Conservation (phyloP, 1,284 basidiomycete genomes). For the Thecaphora frezii region DNA sequence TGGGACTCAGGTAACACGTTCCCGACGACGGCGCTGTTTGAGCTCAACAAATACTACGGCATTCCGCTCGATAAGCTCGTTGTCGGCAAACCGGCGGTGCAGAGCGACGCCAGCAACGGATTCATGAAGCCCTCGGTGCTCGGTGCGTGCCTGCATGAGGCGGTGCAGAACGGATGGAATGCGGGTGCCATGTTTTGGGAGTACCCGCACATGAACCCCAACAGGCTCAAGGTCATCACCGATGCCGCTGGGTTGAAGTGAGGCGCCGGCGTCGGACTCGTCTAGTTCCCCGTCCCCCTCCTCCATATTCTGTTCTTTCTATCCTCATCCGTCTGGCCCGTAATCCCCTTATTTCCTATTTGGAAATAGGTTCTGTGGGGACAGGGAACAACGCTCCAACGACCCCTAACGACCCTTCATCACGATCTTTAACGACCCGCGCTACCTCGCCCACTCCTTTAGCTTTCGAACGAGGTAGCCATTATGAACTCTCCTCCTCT, state of each 20-base stretch:
- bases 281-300: too few relatives aligned
- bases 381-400: too few relatives aligned
- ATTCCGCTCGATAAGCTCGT: slow-evolving; percentile 65
- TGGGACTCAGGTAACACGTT: slow-evolving; percentile 63
- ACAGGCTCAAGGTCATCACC: slow-evolving; percentile 27
- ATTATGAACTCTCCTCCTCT: too few relatives aligned
- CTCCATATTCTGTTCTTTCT: too few relatives aligned
- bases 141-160: slow-evolving; percentile 66
- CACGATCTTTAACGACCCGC: too few relatives aligned
- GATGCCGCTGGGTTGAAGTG: slow-evolving; percentile 24
- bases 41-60: slow-evolving; percentile 66
- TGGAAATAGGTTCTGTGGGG: too few relatives aligned
- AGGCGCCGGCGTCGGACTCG: slow-evolving; percentile 4
- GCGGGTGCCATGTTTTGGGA: slow-evolving; percentile 61
- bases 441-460: too few relatives aligned
- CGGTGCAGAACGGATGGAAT: slow-evolving; percentile 67
- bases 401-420: too few relatives aligned
- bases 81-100: slow-evolving; percentile 68
- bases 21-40: slow-evolving; percentile 66
- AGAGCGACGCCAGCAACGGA: slow-evolving; percentile 66
- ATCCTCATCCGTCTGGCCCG: too few relatives aligned
- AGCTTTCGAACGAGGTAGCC: too few relatives aligned
- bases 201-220: slow-evolving; percentile 38
- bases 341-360: too few relatives aligned
- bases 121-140: slow-evolving; percentile 66